A percentile compares a stretch with the other conserved stretches of the same genome.
phyloP scores from a whole-genome alignment of 1,284 basidiomycete genomes.

The Vanrija pseudolonga region DNA sequence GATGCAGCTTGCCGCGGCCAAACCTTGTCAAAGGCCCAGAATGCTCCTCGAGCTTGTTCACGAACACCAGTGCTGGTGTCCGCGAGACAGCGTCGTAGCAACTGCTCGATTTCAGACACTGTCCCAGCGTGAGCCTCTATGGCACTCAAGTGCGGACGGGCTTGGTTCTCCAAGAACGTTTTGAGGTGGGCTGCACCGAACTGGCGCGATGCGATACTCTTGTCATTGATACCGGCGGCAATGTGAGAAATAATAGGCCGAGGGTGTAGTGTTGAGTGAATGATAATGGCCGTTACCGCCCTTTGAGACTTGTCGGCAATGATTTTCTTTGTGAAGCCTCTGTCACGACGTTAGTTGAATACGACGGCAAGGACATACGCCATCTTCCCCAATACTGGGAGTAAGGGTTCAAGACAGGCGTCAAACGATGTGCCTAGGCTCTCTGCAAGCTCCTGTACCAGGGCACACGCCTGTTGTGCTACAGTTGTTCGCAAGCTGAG shows the following conservation, averaged over 20 bases:
- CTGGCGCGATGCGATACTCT: conserved; percentile 73
- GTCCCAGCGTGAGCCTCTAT: conserved; percentile 63
- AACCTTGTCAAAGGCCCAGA: conserved; percentile 73
- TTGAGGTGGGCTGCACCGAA: conserved; percentile 66
- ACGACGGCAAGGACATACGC: conserved; percentile 38
- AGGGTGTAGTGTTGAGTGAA: conserved; percentile 67
- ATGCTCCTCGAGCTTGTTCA: conserved; percentile 67
- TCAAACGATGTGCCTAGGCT: conserved; percentile 70
- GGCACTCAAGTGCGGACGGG: conserved; percentile 57
- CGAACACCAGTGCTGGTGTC: conserved; percentile 79
- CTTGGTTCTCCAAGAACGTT: conserved; percentile 68
- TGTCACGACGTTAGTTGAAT: background rate
- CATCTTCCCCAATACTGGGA: conserved; percentile 77
- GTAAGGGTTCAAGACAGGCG: conserved; percentile 68
- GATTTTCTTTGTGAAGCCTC: conserved; percentile 86
- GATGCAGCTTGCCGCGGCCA: conserved; percentile 67
- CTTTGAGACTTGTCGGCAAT: conserved; percentile 81
- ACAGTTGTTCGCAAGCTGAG: conserved; percentile 89
- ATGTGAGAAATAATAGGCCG: conserved; percentile 67
- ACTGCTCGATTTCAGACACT: conserved; percentile 66
- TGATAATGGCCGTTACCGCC: conserved; percentile 65
- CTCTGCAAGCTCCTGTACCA: conserved; percentile 72
- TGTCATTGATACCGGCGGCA: conserved; percentile 73
- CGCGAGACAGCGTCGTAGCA: conserved; percentile 64
- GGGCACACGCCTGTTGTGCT: conserved; percentile 68